These are phyloP conservation scores for Sporopachydermia quercuum DNA, from an alignment of 805 yeast genomes.

Conservation along the genomic window DNA sequence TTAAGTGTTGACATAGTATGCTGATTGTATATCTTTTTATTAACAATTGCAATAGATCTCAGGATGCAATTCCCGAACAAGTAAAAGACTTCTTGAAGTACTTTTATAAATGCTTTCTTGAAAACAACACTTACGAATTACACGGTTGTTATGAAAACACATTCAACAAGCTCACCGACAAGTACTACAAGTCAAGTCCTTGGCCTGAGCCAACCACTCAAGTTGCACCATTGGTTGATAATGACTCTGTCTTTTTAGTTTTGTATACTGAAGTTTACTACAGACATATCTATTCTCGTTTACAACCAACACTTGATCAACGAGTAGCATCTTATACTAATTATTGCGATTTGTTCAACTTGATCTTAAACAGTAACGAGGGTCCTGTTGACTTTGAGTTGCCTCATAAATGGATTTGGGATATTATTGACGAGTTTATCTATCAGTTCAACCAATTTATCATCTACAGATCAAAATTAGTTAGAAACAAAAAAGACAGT, in stretches of 20 bases:
- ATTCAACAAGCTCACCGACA: slow-evolving; percentile 31
- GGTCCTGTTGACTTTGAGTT: slow-evolving; percentile 31
- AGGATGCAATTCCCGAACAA: slow-evolving; percentile 25
- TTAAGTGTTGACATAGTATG: no score
- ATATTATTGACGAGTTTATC: slow-evolving; percentile 35
- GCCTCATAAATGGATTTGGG: slow-evolving; percentile 37
- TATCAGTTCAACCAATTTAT: slow-evolving; percentile 34
- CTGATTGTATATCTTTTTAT: no score
- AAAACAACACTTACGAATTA: slow-evolving; percentile 28
- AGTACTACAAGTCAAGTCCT: slow-evolving; percentile 24
- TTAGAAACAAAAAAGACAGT: slow-evolving; percentile 15
- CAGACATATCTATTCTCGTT: slow-evolving; percentile 32
- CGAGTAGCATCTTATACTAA: slow-evolving; percentile 32
- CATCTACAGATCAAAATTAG: slow-evolving; percentile 23
- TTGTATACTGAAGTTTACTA: slow-evolving; percentile 35
- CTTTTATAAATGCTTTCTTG: slow-evolving; percentile 27
- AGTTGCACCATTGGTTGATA: slow-evolving; percentile 27
- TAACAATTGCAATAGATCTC: no score
- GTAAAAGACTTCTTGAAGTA: slow-evolving; percentile 27
- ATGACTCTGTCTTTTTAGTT: slow-evolving; percentile 29
- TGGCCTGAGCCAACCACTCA: slow-evolving; percentile 33
- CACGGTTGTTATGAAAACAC: slow-evolving; percentile 29
- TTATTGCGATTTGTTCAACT: slow-evolving; percentile 32
- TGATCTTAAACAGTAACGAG: slow-evolving; percentile 26
- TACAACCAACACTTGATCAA: slow-evolving; percentile 28